Evolutionary conservation across 1,284 basidiomycete genomes (phyloP).

Genomic region (Cryptococcus sp.): DNA sequence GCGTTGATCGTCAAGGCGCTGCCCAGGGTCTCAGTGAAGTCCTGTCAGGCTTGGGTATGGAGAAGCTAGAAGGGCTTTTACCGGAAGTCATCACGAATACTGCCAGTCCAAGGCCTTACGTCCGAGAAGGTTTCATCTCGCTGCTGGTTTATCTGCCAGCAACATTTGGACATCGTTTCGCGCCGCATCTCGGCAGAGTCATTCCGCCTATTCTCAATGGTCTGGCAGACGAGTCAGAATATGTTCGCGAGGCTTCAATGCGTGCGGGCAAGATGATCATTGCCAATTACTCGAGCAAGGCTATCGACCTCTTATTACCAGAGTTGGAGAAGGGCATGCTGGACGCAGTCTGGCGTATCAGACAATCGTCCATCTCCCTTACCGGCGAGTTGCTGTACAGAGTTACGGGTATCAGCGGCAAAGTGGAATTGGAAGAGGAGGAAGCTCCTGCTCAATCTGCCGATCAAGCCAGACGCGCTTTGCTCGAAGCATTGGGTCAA

Average conservation of each 20-base stretch:
- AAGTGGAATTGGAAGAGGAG: slow-evolving; percentile 82
- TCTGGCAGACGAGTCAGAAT: slow-evolving; percentile 90
- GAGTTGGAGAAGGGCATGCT: slow-evolving; percentile 96
- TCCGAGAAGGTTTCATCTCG: slow-evolving; percentile 98
- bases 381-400: slow-evolving; percentile 96
- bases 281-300: slow-evolving; percentile 87
- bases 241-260: slow-evolving; percentile 94
- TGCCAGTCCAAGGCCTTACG: slow-evolving; percentile 83
- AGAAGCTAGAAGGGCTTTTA: slow-evolving; percentile 88
- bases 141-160: slow-evolving; percentile 93
- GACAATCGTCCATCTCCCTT: slow-evolving; percentile 94
- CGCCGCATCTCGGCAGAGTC: slow-evolving; percentile 92
- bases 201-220: slow-evolving; percentile 91
- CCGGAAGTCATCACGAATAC: slow-evolving; percentile 94
- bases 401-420: slow-evolving; percentile 95
- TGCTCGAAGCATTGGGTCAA: slow-evolving; percentile 82
- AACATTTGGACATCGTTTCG: slow-evolving; percentile 92
- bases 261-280: slow-evolving; percentile 99
- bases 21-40: slow-evolving; percentile 98
- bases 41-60: slow-evolving; percentile 93
- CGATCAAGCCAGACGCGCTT: slow-evolving; percentile 78
- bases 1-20: slow-evolving; percentile 92
- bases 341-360: slow-evolving; percentile 90
- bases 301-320: slow-evolving; percentile 90
- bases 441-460: slow-evolving; percentile 64